phyloP scores from a whole-genome alignment of 140 eudicot genomes.

The Artemisia princeps region DNA sequence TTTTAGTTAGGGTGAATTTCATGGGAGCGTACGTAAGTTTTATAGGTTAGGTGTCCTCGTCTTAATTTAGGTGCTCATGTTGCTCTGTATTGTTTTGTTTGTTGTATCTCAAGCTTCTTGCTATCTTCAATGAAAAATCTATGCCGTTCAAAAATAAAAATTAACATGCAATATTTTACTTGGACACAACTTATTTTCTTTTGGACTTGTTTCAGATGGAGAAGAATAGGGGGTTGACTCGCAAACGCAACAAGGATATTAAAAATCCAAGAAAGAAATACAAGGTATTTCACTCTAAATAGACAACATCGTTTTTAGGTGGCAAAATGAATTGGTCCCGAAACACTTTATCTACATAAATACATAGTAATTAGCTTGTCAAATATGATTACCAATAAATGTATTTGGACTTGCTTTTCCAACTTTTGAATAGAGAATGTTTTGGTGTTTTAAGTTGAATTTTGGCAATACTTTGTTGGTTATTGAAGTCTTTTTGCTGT shows the following conservation, averaged over 20 bases:
- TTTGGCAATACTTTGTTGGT: neutral
- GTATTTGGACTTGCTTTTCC: neutral
- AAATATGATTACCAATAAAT: neutral
- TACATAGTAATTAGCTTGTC: neutral
- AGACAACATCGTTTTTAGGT: neutral
- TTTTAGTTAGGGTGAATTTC: too few relatives aligned
- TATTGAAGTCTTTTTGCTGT: neutral
- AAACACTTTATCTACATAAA: neutral
- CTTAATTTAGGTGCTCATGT: too few relatives aligned
- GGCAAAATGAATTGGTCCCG: neutral
- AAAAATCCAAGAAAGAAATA: conserved; percentile 87
- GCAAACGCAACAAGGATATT: conserved; percentile 50
- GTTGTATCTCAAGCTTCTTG: too few relatives aligned
- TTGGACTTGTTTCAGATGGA: conserved; percentile 51
- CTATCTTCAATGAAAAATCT: too few relatives aligned
- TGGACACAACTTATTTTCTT: neutral
- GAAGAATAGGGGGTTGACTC: conserved; percentile 88
- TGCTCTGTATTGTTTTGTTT: too few relatives aligned
- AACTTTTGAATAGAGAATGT: neutral
- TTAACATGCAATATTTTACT: neutral
- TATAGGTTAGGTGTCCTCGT: too few relatives aligned
- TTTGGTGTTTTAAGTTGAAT: neutral
- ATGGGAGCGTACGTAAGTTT: too few relatives aligned
- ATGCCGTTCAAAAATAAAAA: neutral
- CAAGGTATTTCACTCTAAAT: conserved; percentile 40